Base-by-base conservation (phyloP, 2,329 filamentous ascomycete species). In the Claviceps africana region DNA sequence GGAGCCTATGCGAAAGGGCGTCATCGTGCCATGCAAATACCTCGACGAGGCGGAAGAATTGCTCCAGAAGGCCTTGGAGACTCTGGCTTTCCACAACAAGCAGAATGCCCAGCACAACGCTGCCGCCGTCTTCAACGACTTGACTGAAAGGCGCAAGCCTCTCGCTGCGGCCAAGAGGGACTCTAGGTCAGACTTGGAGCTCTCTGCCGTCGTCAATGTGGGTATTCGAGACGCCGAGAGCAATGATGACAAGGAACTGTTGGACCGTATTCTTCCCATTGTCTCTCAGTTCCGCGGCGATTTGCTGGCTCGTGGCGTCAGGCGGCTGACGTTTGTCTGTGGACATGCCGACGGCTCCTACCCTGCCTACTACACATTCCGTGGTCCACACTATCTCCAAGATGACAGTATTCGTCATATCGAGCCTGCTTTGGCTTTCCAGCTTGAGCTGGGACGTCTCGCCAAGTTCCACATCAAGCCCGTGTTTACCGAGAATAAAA, bases 401-500 rank as follows among this genome's bases (percentile, higher is more conserved):
- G 93, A 98, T 63, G 82, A 87, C 68, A 95, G 86, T 68, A 97
- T 98, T 64, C 91, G 93, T 73, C 91, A 98, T 76, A 94, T 82
- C 58, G 93, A 98, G 72, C 93, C 93, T 49, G 91, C 93, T 52
- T 78, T 96, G 68, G 90, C 93, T 64, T 98, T 97, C 87, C 93
- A 98, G 76, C 86, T 97, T 67, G 93, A 98, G 72, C 83, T 98
- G 57, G 85, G 83, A 54, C 86, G 93, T 68, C 81, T 98, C 31
- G 86, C 86, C 64, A 97, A 96, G 74, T 98, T 98, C 81, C 84
- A 89, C 73, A 95, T 97, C 72, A 94, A 90, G 74, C 91, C 93
- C 2, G 89, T 98, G 50, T 98, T 98, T 73, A 97, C 93, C 0
- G 90, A 97, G 72, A 98, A 98, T 77, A 86, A 94, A 65, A 97